Evolutionary conservation across 1,139 yeast genomes (phyloP).

Genomic region (Yamadazyma aaseri): DNA sequence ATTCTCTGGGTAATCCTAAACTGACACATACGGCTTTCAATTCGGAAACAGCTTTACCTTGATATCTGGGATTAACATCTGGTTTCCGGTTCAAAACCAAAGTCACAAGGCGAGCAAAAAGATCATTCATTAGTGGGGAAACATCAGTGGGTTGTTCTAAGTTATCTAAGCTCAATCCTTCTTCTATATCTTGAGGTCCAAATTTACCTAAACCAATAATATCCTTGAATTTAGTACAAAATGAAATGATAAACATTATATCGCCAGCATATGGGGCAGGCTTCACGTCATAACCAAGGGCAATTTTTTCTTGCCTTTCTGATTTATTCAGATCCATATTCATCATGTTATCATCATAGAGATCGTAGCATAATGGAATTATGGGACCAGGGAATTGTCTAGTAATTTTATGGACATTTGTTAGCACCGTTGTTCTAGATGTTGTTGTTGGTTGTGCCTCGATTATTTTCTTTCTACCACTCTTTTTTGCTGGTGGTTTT

Average conservation of each 20-base stretch:
- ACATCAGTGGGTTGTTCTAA: constrained; percentile 18
- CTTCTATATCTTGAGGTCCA: constrained; percentile 51
- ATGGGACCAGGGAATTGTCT: constrained; percentile 44
- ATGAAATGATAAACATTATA: constrained; percentile 41
- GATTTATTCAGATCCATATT: constrained; percentile 18
- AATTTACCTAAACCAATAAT: constrained; percentile 29
- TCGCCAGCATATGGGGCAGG: constrained; percentile 45
- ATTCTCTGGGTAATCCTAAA: constrained; percentile 48
- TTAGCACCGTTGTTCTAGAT: constrained; percentile 33
- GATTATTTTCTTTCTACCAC: constrained; percentile 3
- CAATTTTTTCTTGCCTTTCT: constrained; percentile 22
- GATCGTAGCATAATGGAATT: constrained; percentile 34
- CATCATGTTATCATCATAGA: constrained; percentile 39
- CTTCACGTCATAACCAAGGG: constrained; percentile 28
- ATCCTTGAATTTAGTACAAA: constrained; percentile 41
- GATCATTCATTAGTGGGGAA: constrained; percentile 32
- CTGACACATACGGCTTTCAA: constrained; percentile 31
- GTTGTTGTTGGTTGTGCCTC: constrained; percentile 5
- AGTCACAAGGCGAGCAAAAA: constrained; percentile 36
- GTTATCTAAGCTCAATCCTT: constrained; percentile 39
- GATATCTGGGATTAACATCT: constrained; percentile 21
- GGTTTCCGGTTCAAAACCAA: constrained; percentile 44
- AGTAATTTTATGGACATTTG: constrained; percentile 28
- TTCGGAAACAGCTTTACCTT: constrained; percentile 36
- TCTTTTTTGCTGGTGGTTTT: constrained; percentile 1